Percentiles rank a stretch among this genome's conserved stretches.
Evolutionary conservation across 2,329 filamentous ascomycete species (phyloP).

Genomic region (Alternaria sp.): DNA sequence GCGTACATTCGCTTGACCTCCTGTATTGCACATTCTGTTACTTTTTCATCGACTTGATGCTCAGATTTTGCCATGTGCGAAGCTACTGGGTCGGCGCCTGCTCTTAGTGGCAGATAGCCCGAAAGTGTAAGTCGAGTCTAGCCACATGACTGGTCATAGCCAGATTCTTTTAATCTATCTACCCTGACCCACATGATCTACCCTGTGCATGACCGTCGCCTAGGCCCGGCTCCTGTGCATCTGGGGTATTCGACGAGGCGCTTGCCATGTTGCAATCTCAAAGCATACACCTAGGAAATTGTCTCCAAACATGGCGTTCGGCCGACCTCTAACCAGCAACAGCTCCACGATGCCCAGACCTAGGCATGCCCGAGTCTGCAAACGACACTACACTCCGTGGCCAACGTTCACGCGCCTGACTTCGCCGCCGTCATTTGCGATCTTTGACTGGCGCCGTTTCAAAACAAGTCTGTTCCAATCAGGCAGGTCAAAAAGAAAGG

Average conservation of each 20-base stretch:
- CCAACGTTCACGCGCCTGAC: slow-evolving; percentile 2
- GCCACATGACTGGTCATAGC: slow-evolving; percentile 30
- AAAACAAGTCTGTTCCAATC: slow-evolving; percentile 8
- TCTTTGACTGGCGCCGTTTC: slow-evolving; percentile 1
- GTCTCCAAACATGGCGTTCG: slow-evolving; percentile 19
- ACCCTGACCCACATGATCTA: slow-evolving; percentile 28
- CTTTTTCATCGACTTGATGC: neutral
- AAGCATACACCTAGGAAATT: slow-evolving; percentile 24
- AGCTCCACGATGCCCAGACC: neutral
- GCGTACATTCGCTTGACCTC: neutral
- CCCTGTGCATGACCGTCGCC: slow-evolving; percentile 20
- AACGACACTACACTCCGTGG: neutral
- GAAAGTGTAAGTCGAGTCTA: slow-evolving; percentile 16
- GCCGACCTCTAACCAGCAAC: slow-evolving; percentile 19
- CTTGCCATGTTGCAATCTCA: slow-evolving; percentile 23
- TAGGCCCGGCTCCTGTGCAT: slow-evolving; percentile 9
- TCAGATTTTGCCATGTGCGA: neutral
- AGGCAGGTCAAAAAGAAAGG: slow-evolving; percentile 18
- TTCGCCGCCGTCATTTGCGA: slow-evolving; percentile 1
- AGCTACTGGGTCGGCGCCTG: neutral
- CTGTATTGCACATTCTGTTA: neutral
- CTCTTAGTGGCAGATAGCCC: slow-evolving; percentile 15
- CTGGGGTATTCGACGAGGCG: slow-evolving; percentile 15
- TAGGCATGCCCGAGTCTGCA: slow-evolving; percentile 8
- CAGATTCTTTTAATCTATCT: slow-evolving; percentile 29